Base-by-base conservation (phyloP, 1,284 basidiomycete species). In the Malassezia equina region DNA sequence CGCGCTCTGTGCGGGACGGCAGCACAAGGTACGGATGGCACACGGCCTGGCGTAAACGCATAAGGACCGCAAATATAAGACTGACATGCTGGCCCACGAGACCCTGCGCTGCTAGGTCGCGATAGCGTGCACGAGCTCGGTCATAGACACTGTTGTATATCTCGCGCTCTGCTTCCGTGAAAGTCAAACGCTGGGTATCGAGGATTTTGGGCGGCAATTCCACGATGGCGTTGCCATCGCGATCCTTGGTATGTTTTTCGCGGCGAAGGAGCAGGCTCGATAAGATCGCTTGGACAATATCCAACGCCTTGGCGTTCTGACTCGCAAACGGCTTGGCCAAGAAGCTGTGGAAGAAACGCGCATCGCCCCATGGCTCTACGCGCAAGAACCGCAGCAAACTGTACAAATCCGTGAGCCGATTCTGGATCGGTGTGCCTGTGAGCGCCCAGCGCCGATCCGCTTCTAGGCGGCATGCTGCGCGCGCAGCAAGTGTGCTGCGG, bases 401-500 rank as follows among this genome's bases (percentile, higher is more conserved):
- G 54, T 86, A 91, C 7, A 98, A 78, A 69, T 96, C 91, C 60
- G 95, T 93, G 4, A 96, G 79, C 46, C 73, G 72, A 39, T 98
- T 98, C 56, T 96, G 89, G 60, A 98, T 96, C 0, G 93, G 93
- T 9, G 93, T 96, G 28, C 90, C 86, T 4, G 90, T 94, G 12
- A 95, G 81, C 4, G 88, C 88, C 93, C 93, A 98, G 60, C 88
- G 80, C 32, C 88, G 79, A 55, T 84, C 79, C 2, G 86, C 86
- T 44, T 81, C 81, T 7, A 98, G 79, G 7, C 86, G 86, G 71
- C 86, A 95, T 45, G 86, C 87, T 1, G 93, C 90, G 65, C 87
- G 88, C 0, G 93, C 88, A 9, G 86, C 87, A 71, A 88, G 86
- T 58, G 90, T 94, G 1, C 81, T 81, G 12, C 90, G 81, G 32